Evolutionary conservation across 2,329 filamentous ascomycete genomes (phyloP), one percentile per base, ranked within the genome.

Genomic region (Ilyonectria mors-panacis): DNA sequence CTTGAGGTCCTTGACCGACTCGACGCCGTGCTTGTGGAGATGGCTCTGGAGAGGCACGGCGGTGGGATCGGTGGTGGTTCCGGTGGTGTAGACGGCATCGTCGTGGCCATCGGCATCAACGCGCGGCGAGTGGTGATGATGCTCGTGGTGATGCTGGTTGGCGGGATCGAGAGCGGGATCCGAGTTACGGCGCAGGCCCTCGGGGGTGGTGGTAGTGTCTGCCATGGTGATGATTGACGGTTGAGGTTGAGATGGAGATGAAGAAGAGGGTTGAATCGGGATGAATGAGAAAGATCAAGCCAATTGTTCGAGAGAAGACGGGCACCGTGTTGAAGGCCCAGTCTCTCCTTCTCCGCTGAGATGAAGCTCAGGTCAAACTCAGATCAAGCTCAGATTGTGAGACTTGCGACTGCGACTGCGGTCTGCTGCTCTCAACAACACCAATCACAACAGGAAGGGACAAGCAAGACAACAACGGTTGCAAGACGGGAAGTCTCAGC

Each of bases 81-180:
- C 82, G 56, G 81, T 81, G 39, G 85, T 81, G 73, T 88, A 88
- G 48, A 84, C 78, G 42, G 85, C 81, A 57, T 88, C 83, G 59
- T 80, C 69, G 69, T 81, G 70, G 65, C 78, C 74, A 50, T 78
- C 70, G 55, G 77, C 70, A 44, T 79, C 71, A 42, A 79, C 70
- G 67, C 81, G 70, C 65, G 79, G 67, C 42, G 79, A 79, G 73
- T 86, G 84, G 72, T 85, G 78, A 28, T 78, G 71, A 72, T 86
- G 84, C 21, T 76, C 69, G 72, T 87, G 85, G 13, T 73, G 77
- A 62, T 85, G 84, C 75, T 85, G 83, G 73, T 84, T 76, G 15
- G 75, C 68, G 50, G 80, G 77, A 44, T 83, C 78, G 57, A 76
- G 72, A 50, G 74, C 74, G 23, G 73, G 73, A 59, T 76, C 74